Percentiles rank a stretch among this genome's conserved stretches.
phyloP scores from a whole-genome alignment of 192 early-diverging fungal species.

The Neocallimastix lanati region DNA sequence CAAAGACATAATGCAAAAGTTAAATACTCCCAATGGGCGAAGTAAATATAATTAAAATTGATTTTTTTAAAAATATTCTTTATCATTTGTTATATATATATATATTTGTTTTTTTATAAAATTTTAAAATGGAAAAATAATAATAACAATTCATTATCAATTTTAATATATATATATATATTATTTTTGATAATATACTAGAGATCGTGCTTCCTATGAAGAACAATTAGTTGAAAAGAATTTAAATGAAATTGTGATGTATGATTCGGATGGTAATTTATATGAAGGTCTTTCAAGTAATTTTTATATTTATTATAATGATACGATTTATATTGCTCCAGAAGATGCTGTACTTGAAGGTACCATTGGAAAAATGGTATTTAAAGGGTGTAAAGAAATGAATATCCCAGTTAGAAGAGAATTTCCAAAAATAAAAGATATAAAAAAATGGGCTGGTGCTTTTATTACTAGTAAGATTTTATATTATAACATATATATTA shows the following conservation, averaged over 20 bases:
- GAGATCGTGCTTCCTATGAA: background rate
- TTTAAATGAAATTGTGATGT: background rate
- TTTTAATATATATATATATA: no score
- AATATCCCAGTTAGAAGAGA: background rate
- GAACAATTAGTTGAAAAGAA: background rate
- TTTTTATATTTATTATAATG: background rate
- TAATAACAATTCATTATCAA: no score
- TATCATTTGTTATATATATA: no score
- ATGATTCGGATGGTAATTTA: background rate
- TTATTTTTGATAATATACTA: no score
- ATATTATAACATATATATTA: no score
- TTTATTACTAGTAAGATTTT: background rate
- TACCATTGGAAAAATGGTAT: background rate
- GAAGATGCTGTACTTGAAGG: background rate
- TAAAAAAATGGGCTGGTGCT: background rate
- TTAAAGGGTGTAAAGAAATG: background rate
- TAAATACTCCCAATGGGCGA: background rate
- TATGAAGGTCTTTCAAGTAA: background rate
- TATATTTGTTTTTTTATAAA: no score
- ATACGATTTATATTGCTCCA: background rate
- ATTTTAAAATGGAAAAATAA: no score
- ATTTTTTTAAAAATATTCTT: no score
- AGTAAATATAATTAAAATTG: no score
- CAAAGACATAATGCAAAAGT: background rate
- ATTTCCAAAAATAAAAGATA: background rate